Evolutionary conservation across 192 early-diverging fungal genomes (phyloP).

Genomic region (Dimargaris xerosporica): DNA sequence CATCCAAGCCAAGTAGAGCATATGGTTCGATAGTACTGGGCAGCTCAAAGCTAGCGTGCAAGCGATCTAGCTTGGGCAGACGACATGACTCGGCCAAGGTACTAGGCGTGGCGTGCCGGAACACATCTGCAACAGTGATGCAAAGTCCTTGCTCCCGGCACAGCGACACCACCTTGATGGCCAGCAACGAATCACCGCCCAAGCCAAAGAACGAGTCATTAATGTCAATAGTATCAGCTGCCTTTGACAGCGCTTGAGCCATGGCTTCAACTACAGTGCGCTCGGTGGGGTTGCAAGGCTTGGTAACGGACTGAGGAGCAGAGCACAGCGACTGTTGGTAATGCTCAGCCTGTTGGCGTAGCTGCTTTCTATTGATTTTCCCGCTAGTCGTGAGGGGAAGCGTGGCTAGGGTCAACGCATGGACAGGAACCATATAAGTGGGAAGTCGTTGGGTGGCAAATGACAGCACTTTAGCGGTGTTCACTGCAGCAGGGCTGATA

Average conservation of each 20-base stretch:
- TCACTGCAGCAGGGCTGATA: constrained; percentile 13
- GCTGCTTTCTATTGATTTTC: background rate
- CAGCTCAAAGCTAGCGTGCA: too few species aligned
- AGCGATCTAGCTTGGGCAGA: too few species aligned
- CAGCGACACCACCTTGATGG: background rate
- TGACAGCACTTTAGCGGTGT: background rate
- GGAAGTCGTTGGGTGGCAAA: background rate
- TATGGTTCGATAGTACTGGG: too few species aligned
- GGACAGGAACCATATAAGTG: background rate
- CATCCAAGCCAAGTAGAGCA: too few species aligned
- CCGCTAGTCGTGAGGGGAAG: background rate
- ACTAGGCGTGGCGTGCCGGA: background rate
- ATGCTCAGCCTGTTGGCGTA: background rate
- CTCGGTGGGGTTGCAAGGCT: too few species aligned
- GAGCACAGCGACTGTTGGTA: too few species aligned
- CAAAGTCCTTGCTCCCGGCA: background rate
- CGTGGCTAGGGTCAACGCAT: background rate
- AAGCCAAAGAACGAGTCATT: background rate
- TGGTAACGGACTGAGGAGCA: too few species aligned
- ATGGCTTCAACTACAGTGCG: too few species aligned
- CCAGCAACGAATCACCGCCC: background rate
- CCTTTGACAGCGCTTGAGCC: too few species aligned
- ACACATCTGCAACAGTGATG: background rate
- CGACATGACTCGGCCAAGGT: background rate
- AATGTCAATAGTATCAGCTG: too few species aligned